Conservation (phyloP, 352 stramenopile genomes). For the Paralagenidium karlingii region DNA sequence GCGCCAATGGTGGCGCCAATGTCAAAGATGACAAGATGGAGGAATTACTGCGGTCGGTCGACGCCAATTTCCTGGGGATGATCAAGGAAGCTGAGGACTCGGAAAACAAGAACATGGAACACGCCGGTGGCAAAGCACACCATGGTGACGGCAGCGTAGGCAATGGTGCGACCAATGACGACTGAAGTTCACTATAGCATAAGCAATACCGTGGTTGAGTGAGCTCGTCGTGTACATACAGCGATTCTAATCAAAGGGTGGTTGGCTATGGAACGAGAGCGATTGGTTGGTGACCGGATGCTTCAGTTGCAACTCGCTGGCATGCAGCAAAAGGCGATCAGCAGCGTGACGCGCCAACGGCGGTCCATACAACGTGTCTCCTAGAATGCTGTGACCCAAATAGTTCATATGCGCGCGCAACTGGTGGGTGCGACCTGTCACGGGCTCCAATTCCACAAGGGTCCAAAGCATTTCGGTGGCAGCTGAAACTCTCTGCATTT, state of each 20-base stretch:
- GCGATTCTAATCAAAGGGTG: no score
- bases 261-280: no score
- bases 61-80: constrained; percentile 92
- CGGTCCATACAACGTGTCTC: constrained; percentile 79
- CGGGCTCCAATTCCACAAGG: constrained; percentile 46
- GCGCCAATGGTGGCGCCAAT: constrained; percentile 9
- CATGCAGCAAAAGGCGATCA: constrained; percentile 35
- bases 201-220: no score
- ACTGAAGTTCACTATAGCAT: no score
- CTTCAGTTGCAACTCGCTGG: constrained; percentile 17
- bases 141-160: no score
- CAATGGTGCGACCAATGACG: background rate
- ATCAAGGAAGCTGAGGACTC: constrained; percentile 93
- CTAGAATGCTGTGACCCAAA: constrained; percentile 87
- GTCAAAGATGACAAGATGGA: constrained; percentile 91
- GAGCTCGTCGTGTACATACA: no score
- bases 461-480: no score
- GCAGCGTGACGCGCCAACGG: constrained; percentile 23
- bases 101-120: constrained; percentile 83
- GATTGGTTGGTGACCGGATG: constrained; percentile 49
- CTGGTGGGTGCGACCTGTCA: constrained; percentile 89
- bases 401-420: constrained; percentile 89
- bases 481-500: no score
- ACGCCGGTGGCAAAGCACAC: constrained; percentile 43
- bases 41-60: constrained; percentile 85